phyloP scores from a whole-genome alignment of 306 rosid species.

The Astragalus membranaceus region DNA sequence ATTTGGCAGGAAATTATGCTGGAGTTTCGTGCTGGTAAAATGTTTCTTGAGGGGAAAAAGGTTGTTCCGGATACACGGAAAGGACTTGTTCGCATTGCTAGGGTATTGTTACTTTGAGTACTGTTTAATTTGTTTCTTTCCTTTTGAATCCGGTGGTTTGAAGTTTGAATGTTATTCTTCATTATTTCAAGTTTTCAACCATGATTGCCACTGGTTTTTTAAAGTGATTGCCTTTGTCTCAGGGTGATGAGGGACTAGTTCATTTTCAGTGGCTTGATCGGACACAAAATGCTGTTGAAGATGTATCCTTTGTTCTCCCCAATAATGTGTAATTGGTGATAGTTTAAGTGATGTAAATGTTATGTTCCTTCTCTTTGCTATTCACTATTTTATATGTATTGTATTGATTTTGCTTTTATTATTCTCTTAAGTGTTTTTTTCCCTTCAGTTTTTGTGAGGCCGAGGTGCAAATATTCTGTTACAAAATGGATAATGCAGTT shows the following conservation, averaged over 20 bases:
- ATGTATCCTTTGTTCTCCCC: slow-evolving; percentile 61
- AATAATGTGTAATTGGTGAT: not conserved
- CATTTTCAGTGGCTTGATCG: slow-evolving; percentile 98
- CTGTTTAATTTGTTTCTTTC: not conserved
- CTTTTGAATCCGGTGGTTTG: not conserved
- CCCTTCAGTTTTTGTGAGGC: too few relatives aligned
- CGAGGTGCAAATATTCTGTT: too few relatives aligned
- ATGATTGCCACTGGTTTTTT: not conserved
- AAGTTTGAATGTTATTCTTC: not conserved
- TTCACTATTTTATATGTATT: too few relatives aligned
- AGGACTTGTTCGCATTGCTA: slow-evolving; percentile 85
- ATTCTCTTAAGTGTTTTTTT: too few relatives aligned
- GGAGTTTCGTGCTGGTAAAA: slow-evolving; percentile 96
- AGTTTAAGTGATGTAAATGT: not conserved
- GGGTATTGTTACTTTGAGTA: slow-evolving; percentile 38
- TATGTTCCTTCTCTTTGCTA: not conserved
- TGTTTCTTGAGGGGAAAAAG: slow-evolving; percentile 60
- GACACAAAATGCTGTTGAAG: slow-evolving; percentile 63
- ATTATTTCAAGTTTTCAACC: not conserved
- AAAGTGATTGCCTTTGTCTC: slow-evolving; percentile 17
- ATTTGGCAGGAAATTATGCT: slow-evolving; percentile 74
- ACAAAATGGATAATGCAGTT: too few relatives aligned
- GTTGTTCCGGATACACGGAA: slow-evolving; percentile 76
- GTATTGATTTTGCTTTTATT: too few relatives aligned
- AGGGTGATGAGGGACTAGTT: slow-evolving; percentile 90